Percentiles rank a stretch among this genome's conserved stretches.
phyloP scores from a whole-genome alignment of 768 basidiomycete genomes.

The Suillus ampliporus region DNA sequence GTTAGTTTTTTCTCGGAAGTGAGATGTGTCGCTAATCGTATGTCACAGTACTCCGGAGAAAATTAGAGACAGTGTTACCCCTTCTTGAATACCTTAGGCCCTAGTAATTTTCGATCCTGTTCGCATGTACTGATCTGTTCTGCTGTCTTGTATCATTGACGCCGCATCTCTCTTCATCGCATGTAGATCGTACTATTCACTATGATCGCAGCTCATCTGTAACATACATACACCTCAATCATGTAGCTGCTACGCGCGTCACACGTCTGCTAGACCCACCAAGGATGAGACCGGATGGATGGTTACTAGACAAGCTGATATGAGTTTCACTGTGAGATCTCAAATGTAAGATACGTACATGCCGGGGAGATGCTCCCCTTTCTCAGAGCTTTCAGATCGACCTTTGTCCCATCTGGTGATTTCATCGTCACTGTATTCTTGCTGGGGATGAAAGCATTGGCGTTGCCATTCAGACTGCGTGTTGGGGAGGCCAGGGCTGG shows the following conservation, averaged over 20 bases:
- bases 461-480: conserved; percentile 29
- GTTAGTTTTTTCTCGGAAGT: background rate
- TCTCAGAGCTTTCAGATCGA: conserved; percentile 21
- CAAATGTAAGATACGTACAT: conserved; percentile 19
- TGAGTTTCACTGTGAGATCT: background rate
- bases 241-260: background rate
- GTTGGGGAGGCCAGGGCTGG: conserved; percentile 7
- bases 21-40: background rate
- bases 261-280: background rate
- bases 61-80: conserved; percentile 32
- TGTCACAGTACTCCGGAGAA: conserved; percentile 24
- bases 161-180: background rate
- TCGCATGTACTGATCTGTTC: too few relatives aligned
- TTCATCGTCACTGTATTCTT: conserved; percentile 26
- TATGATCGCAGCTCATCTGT: background rate
- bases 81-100: conserved; percentile 20
- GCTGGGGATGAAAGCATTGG: conserved; percentile 31
- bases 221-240: background rate
- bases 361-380: conserved; percentile 31
- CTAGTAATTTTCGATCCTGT: background rate
- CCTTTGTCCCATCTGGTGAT: conserved; percentile 22
- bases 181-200: background rate
- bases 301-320: background rate
- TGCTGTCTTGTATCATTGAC: too few relatives aligned
- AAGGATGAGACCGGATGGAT: background rate